Conservation (phyloP, 2,329 filamentous ascomycete species). For the Diplodia intermedia region DNA sequence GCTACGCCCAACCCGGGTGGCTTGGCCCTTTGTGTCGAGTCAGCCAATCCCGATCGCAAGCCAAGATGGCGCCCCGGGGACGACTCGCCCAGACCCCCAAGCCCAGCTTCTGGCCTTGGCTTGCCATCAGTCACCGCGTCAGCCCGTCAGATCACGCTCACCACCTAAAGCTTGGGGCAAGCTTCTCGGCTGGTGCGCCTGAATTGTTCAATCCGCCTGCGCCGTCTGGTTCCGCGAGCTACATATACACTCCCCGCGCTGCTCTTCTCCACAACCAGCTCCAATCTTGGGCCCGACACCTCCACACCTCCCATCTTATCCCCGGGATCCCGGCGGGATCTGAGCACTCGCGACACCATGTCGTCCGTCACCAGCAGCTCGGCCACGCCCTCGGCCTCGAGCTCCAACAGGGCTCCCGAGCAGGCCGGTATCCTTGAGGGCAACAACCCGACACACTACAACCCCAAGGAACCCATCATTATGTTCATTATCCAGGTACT, state of each 20-base stretch:
- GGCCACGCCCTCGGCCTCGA: constrained; percentile 28
- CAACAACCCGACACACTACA: constrained; percentile 71
- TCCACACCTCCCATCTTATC: not conserved
- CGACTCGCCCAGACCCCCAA: constrained; percentile 14
- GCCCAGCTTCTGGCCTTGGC: constrained; percentile 19
- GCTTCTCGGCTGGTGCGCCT: constrained; percentile 20
- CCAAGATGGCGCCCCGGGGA: constrained; percentile 6
- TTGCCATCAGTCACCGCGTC: constrained; percentile 26
- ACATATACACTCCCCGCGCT: constrained; percentile 5
- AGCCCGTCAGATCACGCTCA: constrained; percentile 27
- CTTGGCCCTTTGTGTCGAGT: constrained; percentile 28
- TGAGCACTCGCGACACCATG: constrained; percentile 18
- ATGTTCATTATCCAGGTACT: constrained; percentile 76
- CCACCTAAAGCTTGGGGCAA: not conserved
- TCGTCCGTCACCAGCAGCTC: constrained; percentile 27
- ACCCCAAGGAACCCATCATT: constrained; percentile 73
- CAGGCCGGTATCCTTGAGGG: constrained; percentile 77
- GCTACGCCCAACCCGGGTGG: constrained; percentile 11
- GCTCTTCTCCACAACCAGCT: not conserved
- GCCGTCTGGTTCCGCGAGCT: not conserved
- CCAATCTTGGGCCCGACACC: not conserved
- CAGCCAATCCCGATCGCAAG: constrained; percentile 12
- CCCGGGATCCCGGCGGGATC: not conserved
- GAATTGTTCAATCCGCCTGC: not conserved
- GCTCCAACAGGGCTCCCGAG: constrained; percentile 50